Conservation (phyloP, 2,329 filamentous ascomycete species). For the Ambrosiella xylebori region DNA sequence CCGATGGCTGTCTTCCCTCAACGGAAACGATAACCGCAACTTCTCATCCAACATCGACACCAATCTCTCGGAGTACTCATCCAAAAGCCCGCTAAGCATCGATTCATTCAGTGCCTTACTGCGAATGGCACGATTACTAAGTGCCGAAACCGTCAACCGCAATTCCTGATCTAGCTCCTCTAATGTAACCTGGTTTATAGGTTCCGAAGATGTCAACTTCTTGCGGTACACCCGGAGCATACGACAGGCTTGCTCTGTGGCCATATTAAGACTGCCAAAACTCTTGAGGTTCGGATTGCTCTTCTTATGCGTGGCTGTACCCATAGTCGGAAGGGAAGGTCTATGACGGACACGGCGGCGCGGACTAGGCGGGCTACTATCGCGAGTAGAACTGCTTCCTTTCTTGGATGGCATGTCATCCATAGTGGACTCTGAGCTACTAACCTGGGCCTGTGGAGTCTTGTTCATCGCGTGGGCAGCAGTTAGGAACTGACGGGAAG, state of each 20-base stretch:
- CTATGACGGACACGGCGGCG: slow-evolving; percentile 29
- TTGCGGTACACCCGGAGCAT: slow-evolving; percentile 45
- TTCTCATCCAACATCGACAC: slow-evolving; percentile 58
- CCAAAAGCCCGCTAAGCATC: slow-evolving; percentile 45
- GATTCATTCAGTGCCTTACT: slow-evolving; percentile 39
- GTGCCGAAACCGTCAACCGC: slow-evolving; percentile 41
- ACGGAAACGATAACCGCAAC: slow-evolving; percentile 31
- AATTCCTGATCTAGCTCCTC: slow-evolving; percentile 48
- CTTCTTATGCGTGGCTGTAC: slow-evolving; percentile 30
- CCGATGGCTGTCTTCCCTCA: slow-evolving; percentile 15
- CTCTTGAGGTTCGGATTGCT: slow-evolving; percentile 31
- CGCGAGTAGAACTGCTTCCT: slow-evolving; percentile 16
- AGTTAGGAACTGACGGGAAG: slow-evolving; percentile 25
- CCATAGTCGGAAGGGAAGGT: slow-evolving; percentile 37
- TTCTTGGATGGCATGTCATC: slow-evolving; percentile 33
- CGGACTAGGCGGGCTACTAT: slow-evolving; percentile 32
- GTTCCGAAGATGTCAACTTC: slow-evolving; percentile 40
- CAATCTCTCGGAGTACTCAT: slow-evolving; percentile 58
- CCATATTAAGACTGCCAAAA: slow-evolving; percentile 40
- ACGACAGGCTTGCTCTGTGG: slow-evolving; percentile 47
- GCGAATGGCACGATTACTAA: slow-evolving; percentile 38
- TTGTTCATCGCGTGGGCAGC: slow-evolving; percentile 15
- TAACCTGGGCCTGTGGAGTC: slow-evolving; percentile 24
- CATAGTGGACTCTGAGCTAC: slow-evolving; percentile 24
- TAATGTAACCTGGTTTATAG: slow-evolving; percentile 39